Base-by-base conservation (phyloP, 2,329 filamentous ascomycete species). In the Exophiala alcalophila region DNA sequence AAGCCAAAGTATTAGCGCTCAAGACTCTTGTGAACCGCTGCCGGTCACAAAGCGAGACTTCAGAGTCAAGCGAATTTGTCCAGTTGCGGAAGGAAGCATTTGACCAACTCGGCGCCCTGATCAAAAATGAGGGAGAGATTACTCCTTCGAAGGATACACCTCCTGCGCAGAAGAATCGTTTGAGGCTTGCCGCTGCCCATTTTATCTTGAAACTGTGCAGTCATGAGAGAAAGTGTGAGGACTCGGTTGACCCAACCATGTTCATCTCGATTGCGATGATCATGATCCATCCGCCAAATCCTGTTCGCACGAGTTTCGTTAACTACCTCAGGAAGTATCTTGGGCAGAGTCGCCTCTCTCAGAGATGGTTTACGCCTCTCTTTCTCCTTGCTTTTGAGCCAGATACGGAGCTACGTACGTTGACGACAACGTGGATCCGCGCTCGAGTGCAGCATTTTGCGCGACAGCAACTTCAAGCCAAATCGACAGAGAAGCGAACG, bases 331-430 rank as follows among this genome's bases (percentile, higher is more conserved):
- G 94, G 66, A 96, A 94, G 66, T 91, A 94, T 58, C 77, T 97
- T 4, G 84, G 85, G 7, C 78, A 84, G 39, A 77, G 77, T 41
- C 80, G 76, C 54, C 73, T 94, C 2, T 75, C 80, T 1, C 70
- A 76, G 9, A 81, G 91, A 7, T 98, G 94, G 73, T 92, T 94
- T 63, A 85, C 87, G 0, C 83, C 95, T 27, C 74, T 94, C 4
- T 97, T 96, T 68, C 70, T 97, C 29, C 84, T 89, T 21, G 91
- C 92, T 1, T 96, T 92, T 61, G 92, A 98, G 66, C 92, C 91
- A 0, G 77, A 80, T 25, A 61, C 69, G n/a, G 76, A 78, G 11
- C 77, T 94, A 61, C 86, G 83, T 61, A 80, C 79, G 35, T 80
- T 83, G 28, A 83, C 87, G 3, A 79, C 86, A 49, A 95, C 87